A percentile compares a stretch with the other conserved stretches of the same genome.
phyloP scores from a whole-genome alignment of 1,284 basidiomycete genomes.

The Paramarasmius palmivorus region DNA sequence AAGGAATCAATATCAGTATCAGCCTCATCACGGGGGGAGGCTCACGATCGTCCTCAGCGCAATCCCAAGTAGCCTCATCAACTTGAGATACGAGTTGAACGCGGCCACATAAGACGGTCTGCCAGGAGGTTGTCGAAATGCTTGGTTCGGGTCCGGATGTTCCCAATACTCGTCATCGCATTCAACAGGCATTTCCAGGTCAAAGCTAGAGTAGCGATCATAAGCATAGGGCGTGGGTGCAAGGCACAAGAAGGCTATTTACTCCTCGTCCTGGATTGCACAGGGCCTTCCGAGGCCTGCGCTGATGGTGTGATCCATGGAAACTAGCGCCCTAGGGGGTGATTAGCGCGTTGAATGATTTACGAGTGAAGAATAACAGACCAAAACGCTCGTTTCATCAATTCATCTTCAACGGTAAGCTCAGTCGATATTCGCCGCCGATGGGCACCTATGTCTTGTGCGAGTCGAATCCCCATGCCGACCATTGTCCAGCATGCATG shows the following conservation, averaged over 20 bases:
- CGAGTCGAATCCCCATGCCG: conserved; percentile 69
- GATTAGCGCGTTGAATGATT: neutral
- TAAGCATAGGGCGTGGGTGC: neutral
- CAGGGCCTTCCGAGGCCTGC: conserved; percentile 77
- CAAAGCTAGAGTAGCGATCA: conserved; percentile 49
- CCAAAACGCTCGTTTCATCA: conserved; percentile 84
- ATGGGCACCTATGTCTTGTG: conserved; percentile 71
- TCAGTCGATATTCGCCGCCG: conserved; percentile 41
- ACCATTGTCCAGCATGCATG: conserved; percentile 73
- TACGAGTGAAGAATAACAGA: no score
- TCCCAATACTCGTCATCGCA: conserved; percentile 82
- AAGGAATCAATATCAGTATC: no score
- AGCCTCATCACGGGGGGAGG: conserved; percentile 8
- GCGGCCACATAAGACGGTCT: conserved; percentile 52
- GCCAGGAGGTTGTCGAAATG: conserved; percentile 57
- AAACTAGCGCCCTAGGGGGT: conserved; percentile 54
- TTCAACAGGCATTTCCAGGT: conserved; percentile 69
- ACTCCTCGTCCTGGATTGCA: conserved; percentile 86
- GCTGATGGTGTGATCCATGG: conserved; percentile 64
- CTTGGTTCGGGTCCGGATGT: conserved; percentile 46
- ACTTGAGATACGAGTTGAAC: conserved; percentile 59
- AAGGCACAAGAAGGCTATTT: conserved; percentile 24
- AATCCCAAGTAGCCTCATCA: conserved; percentile 65
- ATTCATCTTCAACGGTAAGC: conserved; percentile 55
- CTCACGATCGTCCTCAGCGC: conserved; percentile 66